phyloP scores from a whole-genome alignment of 306 rosid species.

The Quercus suber region DNA sequence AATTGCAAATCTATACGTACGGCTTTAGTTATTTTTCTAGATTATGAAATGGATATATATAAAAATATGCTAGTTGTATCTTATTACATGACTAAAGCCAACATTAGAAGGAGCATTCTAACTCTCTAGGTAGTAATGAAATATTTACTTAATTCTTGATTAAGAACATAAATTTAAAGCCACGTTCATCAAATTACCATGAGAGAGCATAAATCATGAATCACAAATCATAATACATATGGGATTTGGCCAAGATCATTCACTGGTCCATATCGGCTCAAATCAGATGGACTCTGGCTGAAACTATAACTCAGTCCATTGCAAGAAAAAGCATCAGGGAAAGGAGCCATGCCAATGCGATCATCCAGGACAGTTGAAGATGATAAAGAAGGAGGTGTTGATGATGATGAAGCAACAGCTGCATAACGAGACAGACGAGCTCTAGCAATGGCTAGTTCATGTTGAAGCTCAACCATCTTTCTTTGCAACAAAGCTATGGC shows the following conservation, averaged over 20 bases:
- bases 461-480: slow-evolving; percentile 73
- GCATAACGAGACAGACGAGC: slow-evolving; percentile 74
- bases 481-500: slow-evolving; percentile 69
- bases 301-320: slow-evolving; percentile 45
- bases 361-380: slow-evolving; percentile 22
- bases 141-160: neutral
- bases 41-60: too few species aligned
- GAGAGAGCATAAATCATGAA: neutral
- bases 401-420: slow-evolving; percentile 5
- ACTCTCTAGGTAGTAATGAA: neutral
- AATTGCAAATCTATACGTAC: too few species aligned
- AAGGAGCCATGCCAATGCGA: slow-evolving; percentile 34
- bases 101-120: too few species aligned
- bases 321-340: slow-evolving; percentile 41
- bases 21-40: too few species aligned
- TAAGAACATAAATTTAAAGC: neutral
- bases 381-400: slow-evolving; percentile 5
- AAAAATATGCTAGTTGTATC: too few species aligned
- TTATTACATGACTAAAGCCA: too few species aligned
- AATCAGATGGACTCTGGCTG: slow-evolving; percentile 37
- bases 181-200: slow-evolving; percentile 1
- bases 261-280: slow-evolving; percentile 37
- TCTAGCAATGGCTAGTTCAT: slow-evolving; percentile 71
- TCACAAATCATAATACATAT: slow-evolving; percentile 36
- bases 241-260: slow-evolving; percentile 62